Evolutionary conservation across 441 rosid genomes (phyloP).

Genomic region (Pelargonium australe): DNA sequence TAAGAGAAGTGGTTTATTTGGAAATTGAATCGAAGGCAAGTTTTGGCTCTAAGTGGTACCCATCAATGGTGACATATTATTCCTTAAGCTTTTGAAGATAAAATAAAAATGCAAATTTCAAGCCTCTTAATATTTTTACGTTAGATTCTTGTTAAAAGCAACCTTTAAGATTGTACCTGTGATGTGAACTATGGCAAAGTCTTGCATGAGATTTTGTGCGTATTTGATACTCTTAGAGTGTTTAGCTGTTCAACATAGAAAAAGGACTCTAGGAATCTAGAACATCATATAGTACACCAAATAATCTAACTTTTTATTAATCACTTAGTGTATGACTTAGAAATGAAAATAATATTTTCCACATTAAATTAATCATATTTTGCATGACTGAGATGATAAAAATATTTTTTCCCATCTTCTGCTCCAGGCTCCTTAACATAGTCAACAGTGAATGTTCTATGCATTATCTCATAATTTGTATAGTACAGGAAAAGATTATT

Average conservation of each 20-base stretch:
- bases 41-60: too few relatives aligned
- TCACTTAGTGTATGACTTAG: background rate
- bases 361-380: background rate
- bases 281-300: background rate
- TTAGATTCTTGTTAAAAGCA: too few relatives aligned
- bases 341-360: background rate
- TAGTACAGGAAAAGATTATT: background rate
- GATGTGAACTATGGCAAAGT: too few relatives aligned
- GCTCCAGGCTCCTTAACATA: background rate
- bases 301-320: background rate
- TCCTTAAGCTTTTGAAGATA: too few relatives aligned
- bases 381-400: background rate
- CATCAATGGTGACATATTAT: too few relatives aligned
- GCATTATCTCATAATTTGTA: background rate
- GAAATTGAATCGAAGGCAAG: too few relatives aligned
- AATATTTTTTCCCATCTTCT: background rate
- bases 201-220: background rate
- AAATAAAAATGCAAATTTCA: too few relatives aligned
- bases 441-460: background rate
- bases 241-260: background rate
- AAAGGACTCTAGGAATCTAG: conserved; percentile 1
- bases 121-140: too few relatives aligned
- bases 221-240: background rate
- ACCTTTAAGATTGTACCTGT: too few relatives aligned
- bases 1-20: too few relatives aligned